Conservation (phyloP, 768 basidiomycete genomes). For the Mycena belliarum region DNA sequence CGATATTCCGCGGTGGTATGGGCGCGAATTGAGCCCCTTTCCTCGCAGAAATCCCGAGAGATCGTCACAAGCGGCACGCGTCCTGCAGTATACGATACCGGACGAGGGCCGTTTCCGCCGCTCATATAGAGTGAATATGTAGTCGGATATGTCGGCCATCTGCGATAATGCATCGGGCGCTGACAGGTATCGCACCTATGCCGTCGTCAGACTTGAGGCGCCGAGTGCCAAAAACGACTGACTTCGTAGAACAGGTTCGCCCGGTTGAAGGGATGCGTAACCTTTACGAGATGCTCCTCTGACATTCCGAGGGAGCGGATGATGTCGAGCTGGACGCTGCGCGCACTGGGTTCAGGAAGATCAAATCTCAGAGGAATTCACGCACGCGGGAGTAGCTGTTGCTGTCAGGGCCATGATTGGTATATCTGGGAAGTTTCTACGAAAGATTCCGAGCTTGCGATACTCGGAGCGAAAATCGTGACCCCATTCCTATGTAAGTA, state of each 20-base stretch:
- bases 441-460: constrained; percentile 68
- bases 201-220: background rate
- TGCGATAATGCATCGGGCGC: constrained; percentile 51
- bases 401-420: constrained; percentile 90
- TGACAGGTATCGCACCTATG: constrained; percentile 63
- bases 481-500: constrained; percentile 69
- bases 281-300: constrained; percentile 54
- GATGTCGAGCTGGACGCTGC: constrained; percentile 76
- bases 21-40: constrained; percentile 65
- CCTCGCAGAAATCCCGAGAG: constrained; percentile 63
- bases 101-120: constrained; percentile 61
- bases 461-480: constrained; percentile 81
- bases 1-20: constrained; percentile 77
- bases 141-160: constrained; percentile 67
- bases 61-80: constrained; percentile 63
- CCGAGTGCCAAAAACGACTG: background rate
- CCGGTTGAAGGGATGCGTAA: constrained; percentile 80
- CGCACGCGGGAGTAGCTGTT: constrained; percentile 72
- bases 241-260: constrained; percentile 83
- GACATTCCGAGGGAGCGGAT: constrained; percentile 64
- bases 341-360: background rate
- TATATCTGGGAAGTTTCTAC: constrained; percentile 62
- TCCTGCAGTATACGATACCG: constrained; percentile 82
- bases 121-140: constrained; percentile 62
- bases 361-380: background rate